Percentiles rank a stretch among this genome's conserved stretches.
These are phyloP conservation scores for Lactifluus rugatus DNA, from an alignment of 768 basidiomycete species.

Conservation along the genomic window DNA sequence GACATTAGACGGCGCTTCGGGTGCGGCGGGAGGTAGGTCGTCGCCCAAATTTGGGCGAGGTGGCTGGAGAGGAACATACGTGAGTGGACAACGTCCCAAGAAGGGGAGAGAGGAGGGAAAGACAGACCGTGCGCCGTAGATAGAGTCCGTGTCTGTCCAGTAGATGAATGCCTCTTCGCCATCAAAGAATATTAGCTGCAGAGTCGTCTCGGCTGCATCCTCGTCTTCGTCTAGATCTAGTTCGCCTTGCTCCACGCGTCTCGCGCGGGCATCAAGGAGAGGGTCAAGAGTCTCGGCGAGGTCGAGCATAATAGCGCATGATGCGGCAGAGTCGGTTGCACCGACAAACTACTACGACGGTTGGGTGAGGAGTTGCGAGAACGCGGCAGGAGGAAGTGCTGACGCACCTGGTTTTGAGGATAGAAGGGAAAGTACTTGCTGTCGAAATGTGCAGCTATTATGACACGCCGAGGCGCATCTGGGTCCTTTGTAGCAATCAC, in stretches of 20 bases:
- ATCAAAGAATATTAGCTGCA: conserved; percentile 93
- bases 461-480: conserved; percentile 65
- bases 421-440: conserved; percentile 74
- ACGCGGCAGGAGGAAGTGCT: background rate
- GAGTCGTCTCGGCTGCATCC: conserved; percentile 69
- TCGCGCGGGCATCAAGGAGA: conserved; percentile 51
- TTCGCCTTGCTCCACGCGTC: conserved; percentile 41
- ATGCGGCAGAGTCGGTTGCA: conserved; percentile 93
- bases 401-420: conserved; percentile 63
- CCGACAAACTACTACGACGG: conserved; percentile 68
- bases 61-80: conserved; percentile 42
- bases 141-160: conserved; percentile 85
- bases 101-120: background rate
- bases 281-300: conserved; percentile 76
- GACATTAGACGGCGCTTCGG: conserved; percentile 46
- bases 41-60: conserved; percentile 77
- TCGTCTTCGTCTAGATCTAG: conserved; percentile 58
- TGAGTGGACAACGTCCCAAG: background rate
- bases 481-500: conserved; percentile 93
- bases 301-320: conserved; percentile 91
- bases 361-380: background rate
- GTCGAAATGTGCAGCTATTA: conserved; percentile 90
- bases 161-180: conserved; percentile 92
- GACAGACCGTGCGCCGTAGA: conserved; percentile 90
- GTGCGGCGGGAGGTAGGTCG: conserved; percentile 53